A percentile compares a stretch with the other conserved stretches of the same genome.
phyloP scores from a whole-genome alignment of 2,329 filamentous ascomycete genomes.

The Colletotrichum liriopes region DNA sequence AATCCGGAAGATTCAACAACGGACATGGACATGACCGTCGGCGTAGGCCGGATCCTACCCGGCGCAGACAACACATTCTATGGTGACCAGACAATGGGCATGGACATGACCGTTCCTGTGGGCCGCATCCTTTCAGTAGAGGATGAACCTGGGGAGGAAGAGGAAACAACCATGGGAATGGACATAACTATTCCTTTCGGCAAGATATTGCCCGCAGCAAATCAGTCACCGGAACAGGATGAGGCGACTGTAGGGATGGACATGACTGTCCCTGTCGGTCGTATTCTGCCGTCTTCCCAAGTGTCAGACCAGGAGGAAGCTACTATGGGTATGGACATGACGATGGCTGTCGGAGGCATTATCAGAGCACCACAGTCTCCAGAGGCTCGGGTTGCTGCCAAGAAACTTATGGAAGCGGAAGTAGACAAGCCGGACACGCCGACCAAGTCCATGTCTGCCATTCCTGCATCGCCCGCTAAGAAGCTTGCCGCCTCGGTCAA shows the following conservation, averaged over 20 bases:
- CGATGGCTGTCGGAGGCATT: constrained; percentile 75
- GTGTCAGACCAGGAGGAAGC: constrained; percentile 52
- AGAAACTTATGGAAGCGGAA: constrained; percentile 73
- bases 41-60: constrained; percentile 69
- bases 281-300: constrained; percentile 61
- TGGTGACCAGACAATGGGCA: constrained; percentile 67
- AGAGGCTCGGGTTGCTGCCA: constrained; percentile 64
- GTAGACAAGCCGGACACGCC: constrained; percentile 64
- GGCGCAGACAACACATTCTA: constrained; percentile 45
- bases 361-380: constrained; percentile 58
- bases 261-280: constrained; percentile 72
- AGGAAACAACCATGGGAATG: constrained; percentile 71
- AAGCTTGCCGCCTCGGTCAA: constrained; percentile 47
- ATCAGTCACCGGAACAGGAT: constrained; percentile 41
- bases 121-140: constrained; percentile 63
- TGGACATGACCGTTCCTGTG: constrained; percentile 78
- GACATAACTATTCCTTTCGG: constrained; percentile 69
- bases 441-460: constrained; percentile 57
- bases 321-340: constrained; percentile 79
- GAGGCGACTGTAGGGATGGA: constrained; percentile 67
- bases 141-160: constrained; percentile 60
- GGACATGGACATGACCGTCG: constrained; percentile 75
- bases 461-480: constrained; percentile 56
- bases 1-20: constrained; percentile 51
- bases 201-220: constrained; percentile 54